Conservation (phyloP, 2,329 filamentous ascomycete genomes). For the Arthroderma sp. region DNA sequence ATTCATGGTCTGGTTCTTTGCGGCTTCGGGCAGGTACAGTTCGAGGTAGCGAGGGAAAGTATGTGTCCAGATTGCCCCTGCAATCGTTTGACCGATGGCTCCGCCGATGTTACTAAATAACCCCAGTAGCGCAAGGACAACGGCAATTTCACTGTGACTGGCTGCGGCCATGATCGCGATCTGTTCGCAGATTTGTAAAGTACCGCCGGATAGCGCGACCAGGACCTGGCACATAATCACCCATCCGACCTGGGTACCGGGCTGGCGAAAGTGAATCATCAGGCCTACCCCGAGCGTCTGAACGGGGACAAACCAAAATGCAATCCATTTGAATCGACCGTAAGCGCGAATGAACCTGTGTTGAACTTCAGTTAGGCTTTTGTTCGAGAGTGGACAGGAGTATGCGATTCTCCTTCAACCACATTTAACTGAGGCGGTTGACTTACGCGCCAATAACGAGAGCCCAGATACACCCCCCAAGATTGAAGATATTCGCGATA, state of each 20-base stretch:
- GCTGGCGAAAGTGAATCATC: conserved; percentile 41
- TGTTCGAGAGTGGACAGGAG: neutral
- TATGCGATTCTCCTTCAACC: too few species aligned
- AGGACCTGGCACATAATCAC: conserved; percentile 42
- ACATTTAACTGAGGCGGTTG: neutral
- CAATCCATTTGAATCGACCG: conserved; percentile 37
- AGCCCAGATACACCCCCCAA: conserved; percentile 37
- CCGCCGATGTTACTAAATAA: conserved; percentile 19
- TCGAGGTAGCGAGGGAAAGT: conserved; percentile 11
- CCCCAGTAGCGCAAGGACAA: conserved; percentile 17
- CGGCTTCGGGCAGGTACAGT: conserved; percentile 12
- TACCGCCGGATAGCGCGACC: conserved; percentile 38
- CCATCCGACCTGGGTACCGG: conserved; percentile 32
- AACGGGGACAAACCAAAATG: conserved; percentile 36
- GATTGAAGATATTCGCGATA: conserved; percentile 35
- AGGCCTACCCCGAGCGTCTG: conserved; percentile 37
- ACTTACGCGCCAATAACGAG: conserved; percentile 31
- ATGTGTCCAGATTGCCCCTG: conserved; percentile 21
- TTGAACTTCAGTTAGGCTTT: neutral
- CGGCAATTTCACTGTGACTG: conserved; percentile 38
- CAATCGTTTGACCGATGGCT: conserved; percentile 17
- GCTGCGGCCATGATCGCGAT: conserved; percentile 43
- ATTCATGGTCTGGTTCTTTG: conserved; percentile 8
- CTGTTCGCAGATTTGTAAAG: conserved; percentile 40
- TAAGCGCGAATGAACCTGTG: conserved; percentile 31